Evolutionary conservation across 805 yeast species (phyloP), one percentile per base, ranked within the genome.

Genomic region (Clavispora vitiphila): DNA sequence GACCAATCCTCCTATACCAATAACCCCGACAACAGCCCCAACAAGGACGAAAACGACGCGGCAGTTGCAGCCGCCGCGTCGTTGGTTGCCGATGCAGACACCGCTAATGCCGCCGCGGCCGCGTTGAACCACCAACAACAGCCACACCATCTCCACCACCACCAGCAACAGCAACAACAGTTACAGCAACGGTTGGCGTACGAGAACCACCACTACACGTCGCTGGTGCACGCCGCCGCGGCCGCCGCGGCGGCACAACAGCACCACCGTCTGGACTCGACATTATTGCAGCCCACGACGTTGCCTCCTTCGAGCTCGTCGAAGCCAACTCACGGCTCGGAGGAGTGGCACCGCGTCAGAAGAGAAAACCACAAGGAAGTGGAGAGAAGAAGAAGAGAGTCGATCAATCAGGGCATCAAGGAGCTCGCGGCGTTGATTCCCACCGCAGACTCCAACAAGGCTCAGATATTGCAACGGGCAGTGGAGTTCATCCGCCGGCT

Each of bases 281-380:
- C 43, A 37, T 43, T 49, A 42, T 56, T 60, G 54, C 68, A 61
- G 46, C 67, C 69, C n/a, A 64, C 70, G 21, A 60, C 66, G 5
- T 55, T 64, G 42, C 60, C 62, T 1, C 54, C 51, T 1, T 48
- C 51, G 19, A 44, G 47, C 25, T 44, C 47, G 18, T 47, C 44
- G 44, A 81, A 80, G 60, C 87, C 90, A 3, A 58, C 67, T 9
- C 83, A 82, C 35, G 93, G 93, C n/a, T 64, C 83, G 23, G 87
- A 82, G 35, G 95, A 85, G 60, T 86, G 93, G 91, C 88, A 83
- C 58, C 75, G 74, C 46, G 79, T 80, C 59, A 80, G 96, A 55
- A 82, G 85, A 56, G 86, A 86, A 54, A 90, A 88, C 64, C 99
- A 93, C 69, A 90, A 89, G 65, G 96, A 90, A 65, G 97, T 90